These are phyloP conservation scores for Xanthoceras sorbifolium DNA, from an alignment of 345 rosid species.

Conservation along the genomic window DNA sequence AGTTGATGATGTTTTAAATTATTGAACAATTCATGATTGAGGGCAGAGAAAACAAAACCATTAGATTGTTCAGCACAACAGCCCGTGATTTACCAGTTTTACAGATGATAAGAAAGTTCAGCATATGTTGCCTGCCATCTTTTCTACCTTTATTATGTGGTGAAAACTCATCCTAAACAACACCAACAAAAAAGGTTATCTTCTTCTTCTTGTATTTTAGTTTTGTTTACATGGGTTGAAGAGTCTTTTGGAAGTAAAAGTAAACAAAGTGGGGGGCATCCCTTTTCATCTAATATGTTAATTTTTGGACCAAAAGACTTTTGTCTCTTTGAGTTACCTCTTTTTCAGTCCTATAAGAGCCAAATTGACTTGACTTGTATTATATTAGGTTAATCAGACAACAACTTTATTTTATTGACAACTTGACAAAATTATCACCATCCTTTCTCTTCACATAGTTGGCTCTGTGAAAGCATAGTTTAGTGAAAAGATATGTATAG, in stretches of 20 bases:
- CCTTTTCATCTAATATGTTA: not conserved
- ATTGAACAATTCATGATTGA: not conserved
- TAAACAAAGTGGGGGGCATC: not conserved
- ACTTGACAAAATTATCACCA: not conserved
- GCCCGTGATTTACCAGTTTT: not conserved
- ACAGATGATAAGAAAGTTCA: not conserved
- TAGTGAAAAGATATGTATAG: not conserved
- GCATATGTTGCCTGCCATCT: not conserved
- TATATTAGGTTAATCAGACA: not conserved
- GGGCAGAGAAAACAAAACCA: not conserved
- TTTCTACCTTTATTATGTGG: not conserved
- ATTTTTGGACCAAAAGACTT: not conserved
- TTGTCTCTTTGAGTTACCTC: not conserved
- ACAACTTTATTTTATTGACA: not conserved
- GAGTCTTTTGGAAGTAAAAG: not conserved
- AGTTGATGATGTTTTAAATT: not conserved
- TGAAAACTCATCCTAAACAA: not conserved
- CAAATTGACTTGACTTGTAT: not conserved
- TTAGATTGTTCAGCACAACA: not conserved
- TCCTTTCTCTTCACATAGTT: not conserved
- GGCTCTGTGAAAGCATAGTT: not conserved
- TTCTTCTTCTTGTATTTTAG: not conserved
- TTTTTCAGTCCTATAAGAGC: not conserved
- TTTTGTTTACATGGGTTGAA: not conserved
- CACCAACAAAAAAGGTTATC: not conserved